phyloP scores from a whole-genome alignment of 768 basidiomycete genomes.

The Hericium coralloides region DNA sequence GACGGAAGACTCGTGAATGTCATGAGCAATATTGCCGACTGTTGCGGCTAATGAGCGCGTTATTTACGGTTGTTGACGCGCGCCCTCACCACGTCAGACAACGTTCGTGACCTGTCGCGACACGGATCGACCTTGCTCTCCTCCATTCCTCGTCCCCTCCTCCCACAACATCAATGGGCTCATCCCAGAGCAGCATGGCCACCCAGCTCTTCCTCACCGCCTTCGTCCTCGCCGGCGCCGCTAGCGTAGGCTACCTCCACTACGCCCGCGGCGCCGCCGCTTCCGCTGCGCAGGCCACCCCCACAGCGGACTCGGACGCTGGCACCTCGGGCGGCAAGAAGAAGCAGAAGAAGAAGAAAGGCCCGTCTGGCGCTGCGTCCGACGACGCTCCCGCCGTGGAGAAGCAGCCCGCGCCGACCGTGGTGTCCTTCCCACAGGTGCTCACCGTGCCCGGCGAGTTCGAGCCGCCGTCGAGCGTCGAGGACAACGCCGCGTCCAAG shows the following conservation, averaged over 20 bases:
- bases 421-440: conserved; percentile 28
- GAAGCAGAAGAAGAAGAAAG: conserved; percentile 21
- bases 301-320: neutral
- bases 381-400: conserved; percentile 17
- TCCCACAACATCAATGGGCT: conserved; percentile 30
- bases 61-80: conserved; percentile 24
- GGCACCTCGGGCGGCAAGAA: conserved; percentile 18
- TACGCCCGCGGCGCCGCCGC: conserved; percentile 5
- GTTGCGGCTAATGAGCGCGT: conserved; percentile 8
- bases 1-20: neutral
- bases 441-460: conserved; percentile 36
- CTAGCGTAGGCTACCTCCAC: conserved; percentile 30
- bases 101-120: neutral
- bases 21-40: neutral
- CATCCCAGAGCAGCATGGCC: conserved; percentile 34
- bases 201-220: conserved; percentile 30
- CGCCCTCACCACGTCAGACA: conserved; percentile 7
- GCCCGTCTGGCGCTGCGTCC: conserved; percentile 17
- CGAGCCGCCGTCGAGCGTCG: conserved; percentile 18
- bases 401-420: conserved; percentile 17
- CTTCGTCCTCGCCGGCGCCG: conserved; percentile 31
- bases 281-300: conserved; percentile 2
- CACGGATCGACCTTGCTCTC: neutral
- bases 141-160: neutral
- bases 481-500: conserved; percentile 15